phyloP scores from a whole-genome alignment of 1,284 basidiomycete species.

The Limonomyces culmigenus region DNA sequence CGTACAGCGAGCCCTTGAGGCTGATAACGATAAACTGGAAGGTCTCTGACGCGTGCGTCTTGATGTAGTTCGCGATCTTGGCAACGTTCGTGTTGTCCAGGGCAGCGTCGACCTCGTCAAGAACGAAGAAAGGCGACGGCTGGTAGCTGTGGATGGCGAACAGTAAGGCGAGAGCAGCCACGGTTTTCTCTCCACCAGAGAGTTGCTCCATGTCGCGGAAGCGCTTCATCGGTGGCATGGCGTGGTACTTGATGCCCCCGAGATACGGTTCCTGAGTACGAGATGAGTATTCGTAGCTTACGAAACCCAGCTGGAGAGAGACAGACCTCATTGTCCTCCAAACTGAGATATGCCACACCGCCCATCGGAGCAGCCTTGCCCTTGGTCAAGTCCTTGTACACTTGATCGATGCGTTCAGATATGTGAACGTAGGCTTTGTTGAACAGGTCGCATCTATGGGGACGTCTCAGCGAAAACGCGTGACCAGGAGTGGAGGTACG shows the following conservation, averaged over 20 bases:
- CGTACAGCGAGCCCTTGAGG: conserved; percentile 82
- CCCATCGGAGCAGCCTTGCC: conserved; percentile 87
- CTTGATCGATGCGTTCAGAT: conserved; percentile 81
- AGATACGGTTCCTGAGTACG: conserved; percentile 76
- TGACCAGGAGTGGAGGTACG: conserved; percentile 7
- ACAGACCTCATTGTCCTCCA: conserved; percentile 86
- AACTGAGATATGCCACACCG: conserved; percentile 87
- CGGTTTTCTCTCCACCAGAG: conserved; percentile 97
- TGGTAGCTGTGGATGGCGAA: conserved; percentile 98
- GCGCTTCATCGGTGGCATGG: conserved; percentile 98
- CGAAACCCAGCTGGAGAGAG: background rate
- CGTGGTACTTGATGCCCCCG: conserved; percentile 94
- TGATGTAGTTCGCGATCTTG: conserved; percentile 84
- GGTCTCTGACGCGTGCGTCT: conserved; percentile 54
- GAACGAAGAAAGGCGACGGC: conserved; percentile 95
- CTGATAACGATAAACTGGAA: conserved; percentile 98
- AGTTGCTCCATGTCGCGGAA: conserved; percentile 99
- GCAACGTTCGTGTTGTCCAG: conserved; percentile 93
- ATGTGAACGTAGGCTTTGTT: conserved; percentile 96
- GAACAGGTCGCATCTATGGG: conserved; percentile 64
- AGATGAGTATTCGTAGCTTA: background rate
- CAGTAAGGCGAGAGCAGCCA: conserved; percentile 87
- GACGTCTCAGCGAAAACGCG: conserved; percentile 2
- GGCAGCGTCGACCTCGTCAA: conserved; percentile 97
- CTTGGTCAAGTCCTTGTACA: conserved; percentile 97